Conservation (phyloP, 2,329 filamentous ascomycete genomes). For the Aspergillus sp. region DNA sequence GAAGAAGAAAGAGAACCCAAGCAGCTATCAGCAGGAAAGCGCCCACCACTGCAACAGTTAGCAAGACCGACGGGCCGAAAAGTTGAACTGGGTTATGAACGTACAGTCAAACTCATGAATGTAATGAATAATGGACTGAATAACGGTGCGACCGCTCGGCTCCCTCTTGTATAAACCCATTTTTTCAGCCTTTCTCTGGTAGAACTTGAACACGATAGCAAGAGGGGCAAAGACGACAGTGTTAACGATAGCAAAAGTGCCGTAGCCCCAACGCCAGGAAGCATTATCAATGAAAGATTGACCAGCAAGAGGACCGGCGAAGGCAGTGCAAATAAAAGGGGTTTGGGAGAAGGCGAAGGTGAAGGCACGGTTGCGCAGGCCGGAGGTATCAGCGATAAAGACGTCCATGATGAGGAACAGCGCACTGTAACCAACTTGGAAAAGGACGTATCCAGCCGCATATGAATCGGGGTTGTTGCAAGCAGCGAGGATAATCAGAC, state of each 20-base stretch:
- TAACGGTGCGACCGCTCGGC: slow-evolving; percentile 46
- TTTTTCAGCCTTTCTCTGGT: slow-evolving; percentile 58
- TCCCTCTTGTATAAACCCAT: slow-evolving; percentile 51
- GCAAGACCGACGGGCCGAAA: background rate
- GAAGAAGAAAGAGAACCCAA: slow-evolving; percentile 64
- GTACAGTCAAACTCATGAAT: slow-evolving; percentile 62
- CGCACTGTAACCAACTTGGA: slow-evolving; percentile 58
- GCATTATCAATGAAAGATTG: slow-evolving; percentile 50
- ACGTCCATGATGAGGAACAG: slow-evolving; percentile 58
- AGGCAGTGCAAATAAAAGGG: slow-evolving; percentile 63
- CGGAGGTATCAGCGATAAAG: slow-evolving; percentile 64
- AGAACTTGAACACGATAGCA: slow-evolving; percentile 54
- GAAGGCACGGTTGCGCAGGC: slow-evolving; percentile 60
- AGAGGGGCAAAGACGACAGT: slow-evolving; percentile 59
- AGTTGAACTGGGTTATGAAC: slow-evolving; percentile 42
- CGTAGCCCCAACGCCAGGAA: slow-evolving; percentile 65
- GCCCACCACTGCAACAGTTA: slow-evolving; percentile 48
- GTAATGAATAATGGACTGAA: slow-evolving; percentile 55
- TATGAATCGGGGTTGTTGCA: slow-evolving; percentile 63
- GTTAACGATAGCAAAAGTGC: slow-evolving; percentile 60
- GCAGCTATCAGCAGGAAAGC: slow-evolving; percentile 61
- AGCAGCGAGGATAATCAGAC: slow-evolving; percentile 62
- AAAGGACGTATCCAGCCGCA: slow-evolving; percentile 64
- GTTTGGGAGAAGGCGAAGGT: slow-evolving; percentile 60
- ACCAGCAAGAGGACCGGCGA: slow-evolving; percentile 55